Evolutionary conservation across 202 grass and related monocot species (phyloP).

Genomic region (Elaeis oleifera): DNA sequence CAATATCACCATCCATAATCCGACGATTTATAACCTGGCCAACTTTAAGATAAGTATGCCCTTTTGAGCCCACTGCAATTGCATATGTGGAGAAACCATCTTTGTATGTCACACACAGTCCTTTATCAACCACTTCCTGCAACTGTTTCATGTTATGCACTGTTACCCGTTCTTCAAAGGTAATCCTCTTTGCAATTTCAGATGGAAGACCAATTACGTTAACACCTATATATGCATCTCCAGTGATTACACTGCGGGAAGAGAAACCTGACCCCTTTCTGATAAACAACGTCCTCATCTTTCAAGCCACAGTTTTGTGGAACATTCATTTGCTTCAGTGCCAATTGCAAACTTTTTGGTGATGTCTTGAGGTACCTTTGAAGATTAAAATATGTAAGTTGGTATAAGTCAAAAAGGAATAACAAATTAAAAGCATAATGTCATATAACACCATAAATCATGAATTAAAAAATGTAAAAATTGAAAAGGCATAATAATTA

Average conservation of each 20-base stretch:
- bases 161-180: constrained; percentile 92
- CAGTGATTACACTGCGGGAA: constrained; percentile 83
- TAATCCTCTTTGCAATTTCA: constrained; percentile 81
- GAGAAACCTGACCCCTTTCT: constrained; percentile 93
- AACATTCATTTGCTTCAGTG: constrained; percentile 41
- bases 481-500: not conserved
- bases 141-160: constrained; percentile 51
- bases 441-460: not conserved
- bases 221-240: constrained; percentile 75
- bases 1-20: constrained; percentile 80
- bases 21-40: constrained; percentile 66
- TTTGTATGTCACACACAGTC: constrained; percentile 75
- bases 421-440: not conserved
- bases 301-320: constrained; percentile 87
- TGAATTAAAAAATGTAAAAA: not conserved
- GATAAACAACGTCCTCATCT: constrained; percentile 79
- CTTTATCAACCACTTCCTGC: constrained; percentile 69
- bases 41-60: constrained; percentile 69
- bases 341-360: constrained; percentile 46
- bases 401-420: not conserved
- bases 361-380: constrained; percentile 73
- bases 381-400: constrained; percentile 8
- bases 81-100: constrained; percentile 73
- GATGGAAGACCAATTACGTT: constrained; percentile 82
- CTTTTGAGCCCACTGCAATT: constrained; percentile 72